Evolutionary conservation across 306 rosid species (phyloP).

Genomic region (Vicia villosa): DNA sequence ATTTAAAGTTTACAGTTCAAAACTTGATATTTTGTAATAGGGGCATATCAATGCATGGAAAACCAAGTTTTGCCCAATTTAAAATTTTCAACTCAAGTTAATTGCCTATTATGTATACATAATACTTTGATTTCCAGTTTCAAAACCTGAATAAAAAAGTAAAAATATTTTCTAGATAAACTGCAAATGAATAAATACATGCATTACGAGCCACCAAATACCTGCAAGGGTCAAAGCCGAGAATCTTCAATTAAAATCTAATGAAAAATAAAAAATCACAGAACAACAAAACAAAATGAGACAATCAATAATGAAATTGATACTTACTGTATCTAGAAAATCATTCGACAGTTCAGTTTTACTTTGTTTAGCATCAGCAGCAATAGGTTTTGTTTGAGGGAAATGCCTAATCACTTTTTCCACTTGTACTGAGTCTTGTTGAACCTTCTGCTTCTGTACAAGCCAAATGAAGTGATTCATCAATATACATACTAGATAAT

Average conservation of each 20-base stretch:
- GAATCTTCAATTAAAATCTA: conserved; percentile 22
- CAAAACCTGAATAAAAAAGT: background rate
- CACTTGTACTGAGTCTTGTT: conserved; percentile 48
- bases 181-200: conserved; percentile 22
- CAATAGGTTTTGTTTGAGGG: conserved; percentile 67
- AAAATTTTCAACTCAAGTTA: conserved; percentile 14
- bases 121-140: conserved; percentile 20
- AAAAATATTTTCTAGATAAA: background rate
- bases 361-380: conserved; percentile 33
- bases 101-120: background rate
- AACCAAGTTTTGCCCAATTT: background rate
- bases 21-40: background rate
- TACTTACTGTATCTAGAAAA: conserved; percentile 65
- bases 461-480: conserved; percentile 28
- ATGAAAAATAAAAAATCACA: background rate
- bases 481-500: conserved; percentile 6
- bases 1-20: background rate
- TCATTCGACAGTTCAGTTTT: conserved; percentile 60
- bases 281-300: background rate
- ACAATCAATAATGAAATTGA: conserved; percentile 22
- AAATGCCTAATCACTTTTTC: conserved; percentile 63
- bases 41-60: background rate
- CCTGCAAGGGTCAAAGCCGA: conserved; percentile 47
- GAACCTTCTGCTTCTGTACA: conserved; percentile 75
- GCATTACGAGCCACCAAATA: conserved; percentile 63